Evolutionary conservation across 805 yeast genomes (phyloP).

Genomic region (Candida ficus): DNA sequence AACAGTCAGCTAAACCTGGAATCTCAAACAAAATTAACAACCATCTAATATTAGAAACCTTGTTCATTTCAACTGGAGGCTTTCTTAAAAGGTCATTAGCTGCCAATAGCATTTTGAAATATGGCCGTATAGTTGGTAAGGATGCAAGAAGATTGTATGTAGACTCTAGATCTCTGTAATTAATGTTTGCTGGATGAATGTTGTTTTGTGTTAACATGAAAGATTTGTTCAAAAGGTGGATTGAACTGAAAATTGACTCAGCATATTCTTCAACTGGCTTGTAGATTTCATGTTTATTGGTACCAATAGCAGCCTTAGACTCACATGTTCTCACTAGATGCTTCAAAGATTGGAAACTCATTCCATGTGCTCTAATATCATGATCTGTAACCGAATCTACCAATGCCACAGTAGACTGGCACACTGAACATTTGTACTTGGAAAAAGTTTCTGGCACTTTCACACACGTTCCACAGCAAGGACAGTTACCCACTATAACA

Average conservation of each 20-base stretch:
- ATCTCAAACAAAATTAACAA: conserved; percentile 61
- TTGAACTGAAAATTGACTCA: conserved; percentile 41
- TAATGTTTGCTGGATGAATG: conserved; percentile 35
- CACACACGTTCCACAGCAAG: conserved; percentile 43
- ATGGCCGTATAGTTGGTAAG: conserved; percentile 59
- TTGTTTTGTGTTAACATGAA: conserved; percentile 33
- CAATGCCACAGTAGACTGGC: conserved; percentile 44
- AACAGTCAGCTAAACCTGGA: conserved; percentile 52
- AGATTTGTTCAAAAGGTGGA: conserved; percentile 45
- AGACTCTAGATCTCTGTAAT: conserved; percentile 40
- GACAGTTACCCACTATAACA: conserved; percentile 26
- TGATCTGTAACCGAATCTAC: background rate
- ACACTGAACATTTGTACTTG: conserved; percentile 55
- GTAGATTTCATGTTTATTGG: conserved; percentile 28
- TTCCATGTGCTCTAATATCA: background rate
- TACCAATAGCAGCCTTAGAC: background rate
- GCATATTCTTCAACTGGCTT: conserved; percentile 48
- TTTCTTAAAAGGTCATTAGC: conserved; percentile 48
- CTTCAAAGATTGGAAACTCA: conserved; percentile 3
- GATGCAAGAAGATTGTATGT: conserved; percentile 41
- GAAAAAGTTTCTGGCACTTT: conserved; percentile 31
- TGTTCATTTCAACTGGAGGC: conserved; percentile 33
- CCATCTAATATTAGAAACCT: conserved; percentile 48
- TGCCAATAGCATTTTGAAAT: conserved; percentile 47
- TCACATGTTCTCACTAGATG: conserved; percentile 7